phyloP scores from a whole-genome alignment of 2,329 filamentous ascomycete genomes.

The Claviceps capensis region DNA sequence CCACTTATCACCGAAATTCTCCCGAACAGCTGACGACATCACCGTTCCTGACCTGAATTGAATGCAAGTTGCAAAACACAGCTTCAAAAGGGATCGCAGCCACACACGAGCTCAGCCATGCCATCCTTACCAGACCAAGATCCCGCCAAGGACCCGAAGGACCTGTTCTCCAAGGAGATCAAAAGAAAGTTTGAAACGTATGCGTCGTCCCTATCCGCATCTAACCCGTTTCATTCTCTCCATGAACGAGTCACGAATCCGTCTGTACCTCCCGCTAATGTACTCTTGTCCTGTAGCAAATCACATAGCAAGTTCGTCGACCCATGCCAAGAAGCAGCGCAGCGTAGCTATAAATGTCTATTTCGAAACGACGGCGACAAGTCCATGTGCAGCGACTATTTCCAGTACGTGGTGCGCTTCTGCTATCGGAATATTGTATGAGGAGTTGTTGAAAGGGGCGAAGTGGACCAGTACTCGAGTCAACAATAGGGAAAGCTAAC shows the following conservation, averaged over 20 bases:
- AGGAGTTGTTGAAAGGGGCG: no score
- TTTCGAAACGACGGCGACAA: constrained; percentile 78
- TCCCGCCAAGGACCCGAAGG: constrained; percentile 21
- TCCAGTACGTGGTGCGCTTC: constrained; percentile 53
- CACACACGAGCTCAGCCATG: neutral
- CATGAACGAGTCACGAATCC: no score
- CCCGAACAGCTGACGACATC: constrained; percentile 6
- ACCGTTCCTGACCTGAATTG: neutral
- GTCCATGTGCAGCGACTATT: constrained; percentile 87
- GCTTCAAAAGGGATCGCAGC: neutral
- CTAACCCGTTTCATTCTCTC: neutral
- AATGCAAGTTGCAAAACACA: neutral
- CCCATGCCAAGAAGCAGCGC: constrained; percentile 85
- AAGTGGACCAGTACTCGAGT: no score
- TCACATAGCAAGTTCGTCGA: constrained; percentile 81
- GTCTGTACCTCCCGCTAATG: neutral
- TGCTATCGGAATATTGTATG: neutral
- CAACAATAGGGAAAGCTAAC: constrained; percentile 8
- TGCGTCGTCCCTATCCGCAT: constrained; percentile 11
- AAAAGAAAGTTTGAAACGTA: constrained; percentile 53
- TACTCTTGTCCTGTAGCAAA: constrained; percentile 46
- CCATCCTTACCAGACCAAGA: constrained; percentile 2
- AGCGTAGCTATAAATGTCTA: constrained; percentile 74
- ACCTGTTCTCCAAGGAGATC: constrained; percentile 44
- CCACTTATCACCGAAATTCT: constrained; percentile 8